Evolutionary conservation across 1,284 basidiomycete genomes (phyloP).

Genomic region (Fistulinella cinereoalba): DNA sequence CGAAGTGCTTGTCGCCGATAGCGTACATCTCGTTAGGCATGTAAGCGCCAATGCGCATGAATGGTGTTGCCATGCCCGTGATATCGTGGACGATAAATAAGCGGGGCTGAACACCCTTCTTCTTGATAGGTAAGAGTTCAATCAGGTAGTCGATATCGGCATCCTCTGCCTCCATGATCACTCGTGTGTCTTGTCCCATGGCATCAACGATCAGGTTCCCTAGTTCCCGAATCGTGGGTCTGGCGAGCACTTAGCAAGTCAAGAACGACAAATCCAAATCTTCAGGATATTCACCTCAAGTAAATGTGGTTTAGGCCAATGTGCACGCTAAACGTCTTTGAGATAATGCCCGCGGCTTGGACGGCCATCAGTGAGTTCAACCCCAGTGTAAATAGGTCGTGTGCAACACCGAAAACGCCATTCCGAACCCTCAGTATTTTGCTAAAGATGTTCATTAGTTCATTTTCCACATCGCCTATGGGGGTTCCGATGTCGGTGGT

Average conservation of each 20-base stretch:
- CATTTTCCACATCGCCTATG: conserved; percentile 24
- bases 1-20: conserved; percentile 31
- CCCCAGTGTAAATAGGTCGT: conserved; percentile 30
- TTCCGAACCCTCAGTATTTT: conserved; percentile 21
- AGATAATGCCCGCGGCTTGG: conserved; percentile 28
- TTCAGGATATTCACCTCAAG: conserved; percentile 20
- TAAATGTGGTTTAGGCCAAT: conserved; percentile 30
- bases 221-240: conserved; percentile 27
- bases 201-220: conserved; percentile 26
- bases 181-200: conserved; percentile 26
- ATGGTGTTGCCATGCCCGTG: conserved; percentile 32
- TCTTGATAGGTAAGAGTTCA: conserved; percentile 31
- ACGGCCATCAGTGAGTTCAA: conserved; percentile 33
- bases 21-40: conserved; percentile 35
- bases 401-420: conserved; percentile 25
- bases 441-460: conserved; percentile 26
- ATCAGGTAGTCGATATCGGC: conserved; percentile 26
- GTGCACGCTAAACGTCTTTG: conserved; percentile 31
- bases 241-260: conserved; percentile 2
- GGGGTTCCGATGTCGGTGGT: conserved; percentile 26
- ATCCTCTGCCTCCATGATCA: conserved; percentile 30
- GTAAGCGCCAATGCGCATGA: conserved; percentile 32
- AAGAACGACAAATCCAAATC: not conserved
- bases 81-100: conserved; percentile 31
- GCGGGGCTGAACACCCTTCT: conserved; percentile 29